Percentiles rank a stretch among this genome's conserved stretches.
phyloP scores from a whole-genome alignment of 2,329 filamentous ascomycete species.

The Colletotrichum falcatum region DNA sequence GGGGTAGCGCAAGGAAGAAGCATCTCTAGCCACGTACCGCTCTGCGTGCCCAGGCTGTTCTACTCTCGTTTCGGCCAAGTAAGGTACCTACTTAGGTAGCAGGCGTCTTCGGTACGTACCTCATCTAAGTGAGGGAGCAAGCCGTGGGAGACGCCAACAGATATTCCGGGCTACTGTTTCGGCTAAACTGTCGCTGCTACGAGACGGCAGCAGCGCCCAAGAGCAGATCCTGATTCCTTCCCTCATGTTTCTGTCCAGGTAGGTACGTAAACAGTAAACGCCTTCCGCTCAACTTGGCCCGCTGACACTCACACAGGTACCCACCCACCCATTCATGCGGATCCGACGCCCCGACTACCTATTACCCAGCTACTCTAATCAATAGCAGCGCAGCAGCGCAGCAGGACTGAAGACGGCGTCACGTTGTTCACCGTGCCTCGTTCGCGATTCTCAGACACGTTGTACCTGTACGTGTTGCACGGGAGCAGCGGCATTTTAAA shows the following conservation, averaged over 20 bases:
- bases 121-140: conserved; percentile 31
- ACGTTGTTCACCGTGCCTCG: background rate
- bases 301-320: too few relatives aligned
- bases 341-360: conserved; percentile 27
- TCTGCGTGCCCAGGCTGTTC: background rate
- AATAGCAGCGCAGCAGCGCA: background rate
- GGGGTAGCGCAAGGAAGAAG: background rate
- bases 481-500: background rate
- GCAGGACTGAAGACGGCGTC: too few relatives aligned
- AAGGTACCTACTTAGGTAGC: too few relatives aligned
- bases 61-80: background rate
- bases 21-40: background rate
- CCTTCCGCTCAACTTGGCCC: conserved; percentile 14
- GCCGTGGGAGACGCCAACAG: conserved; percentile 13
- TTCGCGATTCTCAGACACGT: background rate
- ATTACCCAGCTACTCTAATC: background rate
- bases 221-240: conserved; percentile 30
- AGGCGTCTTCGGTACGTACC: background rate
- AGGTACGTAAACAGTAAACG: too few relatives aligned
- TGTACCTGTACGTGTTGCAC: background rate
- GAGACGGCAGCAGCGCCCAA: conserved; percentile 34
- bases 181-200: conserved; percentile 32
- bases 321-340: conserved; percentile 32
- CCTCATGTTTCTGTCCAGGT: conserved; percentile 23
- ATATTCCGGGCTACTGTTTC: conserved; percentile 38